These are phyloP conservation scores for Aspergillus indologenus DNA, from an alignment of 495 filamentous ascomycete species.

Conservation along the genomic window DNA sequence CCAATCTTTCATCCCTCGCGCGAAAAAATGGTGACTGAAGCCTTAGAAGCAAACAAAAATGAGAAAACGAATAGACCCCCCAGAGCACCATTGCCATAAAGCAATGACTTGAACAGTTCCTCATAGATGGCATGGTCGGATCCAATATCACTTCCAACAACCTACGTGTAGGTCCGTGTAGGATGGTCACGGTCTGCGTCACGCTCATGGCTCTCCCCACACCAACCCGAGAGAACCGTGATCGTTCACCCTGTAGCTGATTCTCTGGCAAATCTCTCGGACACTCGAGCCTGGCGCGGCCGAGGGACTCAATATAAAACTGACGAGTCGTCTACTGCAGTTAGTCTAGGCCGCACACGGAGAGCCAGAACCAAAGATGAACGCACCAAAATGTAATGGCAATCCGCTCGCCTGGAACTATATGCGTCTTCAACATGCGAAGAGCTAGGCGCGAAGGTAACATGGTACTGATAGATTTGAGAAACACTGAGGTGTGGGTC, in stretches of 20 bases:
- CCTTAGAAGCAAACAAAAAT: slow-evolving; percentile 4
- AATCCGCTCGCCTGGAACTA: slow-evolving; percentile 11
- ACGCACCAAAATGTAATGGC: slow-evolving; percentile 17
- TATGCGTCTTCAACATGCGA: slow-evolving; percentile 9
- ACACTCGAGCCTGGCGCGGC: neutral
- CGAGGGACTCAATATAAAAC: neutral
- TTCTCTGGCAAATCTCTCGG: neutral
- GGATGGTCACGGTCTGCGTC: neutral
- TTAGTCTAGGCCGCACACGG: slow-evolving; percentile 3
- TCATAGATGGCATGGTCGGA: slow-evolving; percentile 6
- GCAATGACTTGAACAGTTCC: slow-evolving; percentile 5
- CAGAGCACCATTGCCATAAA: slow-evolving; percentile 12
- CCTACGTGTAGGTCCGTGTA: slow-evolving; percentile 5
- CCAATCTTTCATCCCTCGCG: slow-evolving; percentile 3
- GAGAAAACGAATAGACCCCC: slow-evolving; percentile 13
- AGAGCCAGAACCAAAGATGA: neutral
- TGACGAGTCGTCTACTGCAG: neutral
- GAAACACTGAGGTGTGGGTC: slow-evolving; percentile 6
- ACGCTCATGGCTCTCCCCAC: neutral
- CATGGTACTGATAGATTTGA: slow-evolving; percentile 16
- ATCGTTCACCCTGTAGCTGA: neutral
- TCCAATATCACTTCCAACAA: slow-evolving; percentile 6
- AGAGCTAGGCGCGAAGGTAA: slow-evolving; percentile 11
- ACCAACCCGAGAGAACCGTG: neutral
- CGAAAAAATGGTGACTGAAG: slow-evolving; percentile 8